Base-by-base conservation (phyloP, 108 stramenopile species). In the Discostella stelligeroides region DNA sequence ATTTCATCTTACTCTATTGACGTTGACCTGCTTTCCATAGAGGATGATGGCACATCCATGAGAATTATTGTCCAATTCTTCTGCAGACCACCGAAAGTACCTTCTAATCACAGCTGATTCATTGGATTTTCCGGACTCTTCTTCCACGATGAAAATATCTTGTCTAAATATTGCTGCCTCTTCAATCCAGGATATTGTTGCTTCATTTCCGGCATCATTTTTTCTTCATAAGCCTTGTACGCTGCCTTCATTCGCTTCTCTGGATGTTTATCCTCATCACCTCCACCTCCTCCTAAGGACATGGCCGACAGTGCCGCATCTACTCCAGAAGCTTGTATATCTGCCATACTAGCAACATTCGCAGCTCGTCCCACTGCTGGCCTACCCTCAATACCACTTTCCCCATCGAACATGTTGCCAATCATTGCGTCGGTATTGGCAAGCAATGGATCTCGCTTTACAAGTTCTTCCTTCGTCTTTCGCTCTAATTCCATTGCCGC, bases 61-160 rank as follows among this genome's bases (percentile, higher is more conserved):
- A n/a, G n/a, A n/a, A n/a, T n/a, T n/a, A n/a, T n/a, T n/a, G n/a
- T n/a, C n/a, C n/a, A n/a, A n/a, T n/a, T n/a, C n/a, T n/a, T n/a
- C n/a, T n/a, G n/a, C n/a, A n/a, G n/a, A n/a, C n/a, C n/a, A n/a
- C n/a, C n/a, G n/a, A n/a, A n/a, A n/a, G n/a, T n/a, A n/a, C n/a
- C n/a, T n/a, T n/a, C n/a, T n/a, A n/a, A n/a, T n/a, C n/a, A 37
- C 23, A 66, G 71, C 68, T 88, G 90, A 82, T 96, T 96, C 57
- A 81, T 61, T 20, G 97, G 97, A 71, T 98, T 98, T 69, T 98
- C 97, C 13, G 97, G 94, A 38, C 74, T 71, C 74, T 94, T 96
- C 67, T 95, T 92, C 97, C 97, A 98, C 28, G 87, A 49, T 2
- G 83, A 46, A 43, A 89, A 98, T 54, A 96, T 87, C 64, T 94